Conservation (phyloP, 345 rosid species). For the Citrus hindsii region DNA sequence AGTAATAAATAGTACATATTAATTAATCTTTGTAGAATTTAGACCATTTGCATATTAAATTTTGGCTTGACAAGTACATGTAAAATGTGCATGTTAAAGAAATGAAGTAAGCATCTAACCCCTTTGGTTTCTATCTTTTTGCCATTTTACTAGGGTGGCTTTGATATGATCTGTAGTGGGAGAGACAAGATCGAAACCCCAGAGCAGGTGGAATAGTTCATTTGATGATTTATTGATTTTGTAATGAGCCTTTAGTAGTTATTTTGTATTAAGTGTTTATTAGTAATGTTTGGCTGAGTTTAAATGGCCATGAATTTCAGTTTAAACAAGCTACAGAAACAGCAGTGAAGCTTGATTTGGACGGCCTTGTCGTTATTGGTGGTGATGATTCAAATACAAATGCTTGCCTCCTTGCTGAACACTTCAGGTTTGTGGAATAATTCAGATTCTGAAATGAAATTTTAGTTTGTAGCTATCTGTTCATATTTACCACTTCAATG, state of each 20-base stretch:
- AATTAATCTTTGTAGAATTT: background rate
- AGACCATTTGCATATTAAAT: background rate
- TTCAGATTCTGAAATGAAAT: background rate
- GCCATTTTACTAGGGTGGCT: slow-evolving; percentile 70
- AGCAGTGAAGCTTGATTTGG: slow-evolving; percentile 77
- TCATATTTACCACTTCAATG: background rate
- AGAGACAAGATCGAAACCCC: slow-evolving; percentile 99
- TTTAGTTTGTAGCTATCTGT: background rate
- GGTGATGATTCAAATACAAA: slow-evolving; percentile 99
- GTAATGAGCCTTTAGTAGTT: background rate
- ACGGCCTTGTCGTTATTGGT: slow-evolving; percentile 90
- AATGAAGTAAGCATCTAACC: background rate
- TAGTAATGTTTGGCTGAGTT: background rate
- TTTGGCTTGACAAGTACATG: background rate
- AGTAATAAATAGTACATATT: no score
- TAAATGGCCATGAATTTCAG: slow-evolving; percentile 38
- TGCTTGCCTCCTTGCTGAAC: slow-evolving; percentile 95
- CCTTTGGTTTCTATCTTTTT: background rate
- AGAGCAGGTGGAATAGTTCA: slow-evolving; percentile 59
- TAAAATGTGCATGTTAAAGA: background rate
- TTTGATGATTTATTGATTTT: background rate
- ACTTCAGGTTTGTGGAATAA: slow-evolving; percentile 52
- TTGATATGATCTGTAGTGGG: slow-evolving; percentile 99
- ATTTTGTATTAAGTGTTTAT: background rate
- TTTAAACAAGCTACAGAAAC: slow-evolving; percentile 99